Evolutionary conservation across 139 green algal genomes (phyloP), one percentile per base, ranked within the genome.

Genomic region (Nannochloris sp.): DNA sequence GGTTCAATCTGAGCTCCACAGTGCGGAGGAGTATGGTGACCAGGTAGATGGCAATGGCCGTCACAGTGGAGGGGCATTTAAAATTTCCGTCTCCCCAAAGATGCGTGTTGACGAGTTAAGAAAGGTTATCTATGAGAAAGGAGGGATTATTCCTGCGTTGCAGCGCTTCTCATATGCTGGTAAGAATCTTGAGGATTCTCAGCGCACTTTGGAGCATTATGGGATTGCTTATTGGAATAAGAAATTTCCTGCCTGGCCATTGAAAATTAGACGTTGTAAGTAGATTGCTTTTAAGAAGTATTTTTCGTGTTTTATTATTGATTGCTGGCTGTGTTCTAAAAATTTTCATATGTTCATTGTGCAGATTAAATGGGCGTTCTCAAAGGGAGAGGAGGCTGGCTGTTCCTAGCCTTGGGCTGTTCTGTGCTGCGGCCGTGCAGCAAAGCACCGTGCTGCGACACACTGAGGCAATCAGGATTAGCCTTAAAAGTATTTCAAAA

Each of bases 191-290:
- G 85, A 95, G 10, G 90, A 96, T 69, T 63, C 87, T 6, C 84
- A 95, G 67, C 65, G 90, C 35, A 97, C 86, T n/a, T 74, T 97
- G 39, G 84, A 91, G 71, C 90, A 97, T 53, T 93, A 95, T 35
- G 89, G 90, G 14, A 63, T 96, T 19, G 65, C 69, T 0, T 95
- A 95, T 72, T 97, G 90, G 90, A 74, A 92, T 59, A 58, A 47
- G 14, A 92, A 86, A 65, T 97, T 97, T 72, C 90, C 87, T 0
- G 63, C 91, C 68, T 97, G 90, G 90, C 75, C 84, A 0, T 68
- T 96, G 48, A 88, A 81, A 63, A 87, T 96, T 35, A 45, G 76
- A 2, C n/a, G n/a, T n/a, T n/a, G n/a, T n/a, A n/a, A n/a, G n/a
- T n/a, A n/a, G n/a, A n/a, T n/a, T n/a, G n/a, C n/a, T n/a, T n/a